These are phyloP conservation scores for Isoetes engelmannii DNA, from an alignment of 83 land plant genomes.

Conservation along the genomic window DNA sequence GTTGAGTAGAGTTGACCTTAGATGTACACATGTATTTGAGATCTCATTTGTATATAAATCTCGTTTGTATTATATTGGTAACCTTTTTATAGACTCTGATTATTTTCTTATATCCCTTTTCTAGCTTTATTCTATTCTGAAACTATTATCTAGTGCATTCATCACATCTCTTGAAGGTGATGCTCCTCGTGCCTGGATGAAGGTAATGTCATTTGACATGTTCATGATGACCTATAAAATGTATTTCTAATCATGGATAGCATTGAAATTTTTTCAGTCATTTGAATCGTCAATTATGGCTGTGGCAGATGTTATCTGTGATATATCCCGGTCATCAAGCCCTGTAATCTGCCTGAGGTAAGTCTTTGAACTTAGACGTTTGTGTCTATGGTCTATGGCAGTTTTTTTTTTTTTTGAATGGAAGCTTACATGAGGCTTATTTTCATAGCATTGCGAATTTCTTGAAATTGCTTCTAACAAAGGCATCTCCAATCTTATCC, in stretches of 20 bases:
- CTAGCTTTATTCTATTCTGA: conserved; percentile 2
- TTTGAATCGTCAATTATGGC: conserved; percentile 34
- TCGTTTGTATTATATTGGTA: no score
- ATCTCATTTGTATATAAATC: no score
- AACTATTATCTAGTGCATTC: neutral
- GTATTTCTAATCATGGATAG: neutral
- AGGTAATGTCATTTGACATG: conserved; percentile 3
- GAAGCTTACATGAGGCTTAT: neutral
- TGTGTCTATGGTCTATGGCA: neutral
- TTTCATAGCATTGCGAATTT: conserved; percentile 30
- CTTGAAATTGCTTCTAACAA: conserved; percentile 29
- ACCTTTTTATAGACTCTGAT: no score
- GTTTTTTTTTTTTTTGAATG: neutral
- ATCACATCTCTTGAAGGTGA: conserved; percentile 22
- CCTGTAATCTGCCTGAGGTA: conserved; percentile 36
- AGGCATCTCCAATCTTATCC: conserved; percentile 26
- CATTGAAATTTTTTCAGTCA: conserved; percentile 9
- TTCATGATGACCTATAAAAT: neutral
- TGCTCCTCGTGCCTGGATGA: conserved; percentile 29
- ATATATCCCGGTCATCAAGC: conserved; percentile 29
- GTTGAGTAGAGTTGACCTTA: neutral
- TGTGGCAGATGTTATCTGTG: conserved; percentile 35
- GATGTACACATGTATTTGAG: neutral
- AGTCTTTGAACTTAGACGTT: neutral
- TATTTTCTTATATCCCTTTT: neutral